Percentiles rank a stretch among this genome's conserved stretches.
Conservation (phyloP, 2,329 filamentous ascomycete species). For the Aspergillus proliferans region DNA sequence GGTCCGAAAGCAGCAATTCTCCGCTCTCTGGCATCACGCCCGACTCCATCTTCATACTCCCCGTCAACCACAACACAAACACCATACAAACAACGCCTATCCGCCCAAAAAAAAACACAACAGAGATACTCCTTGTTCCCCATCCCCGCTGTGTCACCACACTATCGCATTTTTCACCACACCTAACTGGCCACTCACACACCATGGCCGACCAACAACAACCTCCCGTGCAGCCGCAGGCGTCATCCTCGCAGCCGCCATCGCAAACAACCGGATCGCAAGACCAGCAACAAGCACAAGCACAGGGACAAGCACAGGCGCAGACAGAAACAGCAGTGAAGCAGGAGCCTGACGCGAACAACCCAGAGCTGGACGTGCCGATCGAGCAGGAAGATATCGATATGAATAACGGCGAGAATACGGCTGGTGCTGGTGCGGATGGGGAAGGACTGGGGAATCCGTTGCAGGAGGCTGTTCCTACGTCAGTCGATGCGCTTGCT, state of each 20-base stretch:
- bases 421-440: slow-evolving; percentile 11
- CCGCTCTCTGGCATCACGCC: slow-evolving; percentile 1
- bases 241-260: slow-evolving; percentile 15
- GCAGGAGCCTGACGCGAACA: slow-evolving; percentile 17
- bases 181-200: slow-evolving; percentile 11
- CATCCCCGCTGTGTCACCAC: slow-evolving; percentile 5
- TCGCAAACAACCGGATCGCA: slow-evolving; percentile 18
- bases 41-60: not conserved
- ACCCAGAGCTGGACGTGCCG: slow-evolving; percentile 24
- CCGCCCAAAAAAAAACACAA: slow-evolving; percentile 1
- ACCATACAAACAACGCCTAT: not conserved
- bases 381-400: slow-evolving; percentile 35
- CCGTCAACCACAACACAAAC: not conserved
- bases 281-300: slow-evolving; percentile 4
- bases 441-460: slow-evolving; percentile 14
- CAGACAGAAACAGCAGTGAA: slow-evolving; percentile 17
- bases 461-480: slow-evolving; percentile 9
- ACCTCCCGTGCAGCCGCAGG: slow-evolving; percentile 10
- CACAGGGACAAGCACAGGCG: slow-evolving; percentile 8
- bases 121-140: slow-evolving; percentile 10
- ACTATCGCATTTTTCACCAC: slow-evolving; percentile 11
- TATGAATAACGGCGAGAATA: slow-evolving; percentile 18
- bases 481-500: slow-evolving; percentile 40
- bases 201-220: slow-evolving; percentile 32
- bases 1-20: slow-evolving; percentile 2